Evolutionary conservation across 73 alveolate genomes (phyloP), one percentile per base, ranked within the genome.

Genomic region (Blepharisma stoltei): DNA sequence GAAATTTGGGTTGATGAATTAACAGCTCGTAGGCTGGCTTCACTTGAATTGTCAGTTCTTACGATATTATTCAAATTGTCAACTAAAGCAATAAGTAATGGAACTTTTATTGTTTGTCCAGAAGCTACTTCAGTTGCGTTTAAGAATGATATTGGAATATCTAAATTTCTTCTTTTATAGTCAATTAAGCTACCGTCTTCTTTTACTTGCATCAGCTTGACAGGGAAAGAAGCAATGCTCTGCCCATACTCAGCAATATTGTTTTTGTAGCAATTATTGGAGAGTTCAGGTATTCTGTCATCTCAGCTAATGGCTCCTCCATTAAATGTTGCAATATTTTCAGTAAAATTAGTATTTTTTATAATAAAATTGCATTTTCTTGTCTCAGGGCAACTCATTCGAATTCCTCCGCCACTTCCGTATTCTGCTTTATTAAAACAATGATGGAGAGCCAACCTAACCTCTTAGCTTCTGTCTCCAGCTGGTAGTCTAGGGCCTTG

Each of bases 141-240:
- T 0, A 32, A 32, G 41, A 1, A 0, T 32, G 41, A 32, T 32
- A 32, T 32, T 32, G 41, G 41, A 3, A 32, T 3, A 32, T 32
- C 41, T 32, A 32, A 32, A 32, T 32, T 32, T 32, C 41, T 32
- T 32, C 41, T 32, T 32, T 32, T 32, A 32, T 32, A 32, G 41
- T 32, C 41, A 32, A 32, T 32, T 32, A 32, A 32, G 3, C 41
- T 32, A 1, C 41, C 41, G 41, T 32, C 41, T 2, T 60, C 23
- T 20, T 20, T 8, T 14, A 2, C 14, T 60, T 14, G 73, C 23
- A 14, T 14, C 4, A 60, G 3, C 23, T n/a, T 25, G 3, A 60
- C 47, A 1, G 73, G 73, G 45, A 60, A 60, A 60, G 73, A 60
- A 20, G 73, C 73, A 38, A 60, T 60, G 2, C 23, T 25, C 14